Evolutionary conservation across 768 basidiomycete genomes (phyloP), one percentile per base, ranked within the genome.

Genomic region (Trametes coccinea): DNA sequence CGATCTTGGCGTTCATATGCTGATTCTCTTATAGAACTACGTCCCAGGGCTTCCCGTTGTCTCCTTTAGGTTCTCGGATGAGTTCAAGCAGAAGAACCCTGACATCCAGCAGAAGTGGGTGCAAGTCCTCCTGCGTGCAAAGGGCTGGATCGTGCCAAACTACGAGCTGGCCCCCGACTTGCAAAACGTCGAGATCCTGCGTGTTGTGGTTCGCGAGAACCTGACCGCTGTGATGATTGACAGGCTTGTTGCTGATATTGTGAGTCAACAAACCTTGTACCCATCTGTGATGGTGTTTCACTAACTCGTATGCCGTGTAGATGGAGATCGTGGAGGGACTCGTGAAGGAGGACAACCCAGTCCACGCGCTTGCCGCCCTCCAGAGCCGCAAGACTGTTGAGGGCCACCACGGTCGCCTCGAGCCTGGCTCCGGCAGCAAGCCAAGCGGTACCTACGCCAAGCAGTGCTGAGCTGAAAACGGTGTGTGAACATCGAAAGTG

Each of bases 371-470:
- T n/a, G 76, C 75, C 61, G 69, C 73, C 2, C 70, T 83, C 59
- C 73, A 79, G 48, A 59, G 68, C 49, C 63, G 63, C 66, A 69
- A 63, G 63, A 69, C 55, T 58, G 76, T 68, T 48, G 83, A 83
- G 65, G 72, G 76, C 17, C 65, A 71, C 13, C 74, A 75, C 44
- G 86, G 81, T 43, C 76, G 73, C 17, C 65, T 89, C 57, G 79
- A 84, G 30, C 63, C 76, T 48, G 82, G 79, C 0, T 79, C 81
- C 2, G 83, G 78, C 7, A 78, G 77, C 34, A 64, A 73, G 58
- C 69, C 77, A 41, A 83, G 79, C 49, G 88, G 89, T 11, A 90
- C 90, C 3, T 91, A 82, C 69, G 80, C 88, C 50, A 88, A 85
- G 68, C 74, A 83, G 16, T 92, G 89, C 71, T 91, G 76, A 78